Percentiles rank a stretch among this genome's conserved stretches.
phyloP scores from a whole-genome alignment of 2,329 filamentous ascomycete species.

The Fusarium sp. region DNA sequence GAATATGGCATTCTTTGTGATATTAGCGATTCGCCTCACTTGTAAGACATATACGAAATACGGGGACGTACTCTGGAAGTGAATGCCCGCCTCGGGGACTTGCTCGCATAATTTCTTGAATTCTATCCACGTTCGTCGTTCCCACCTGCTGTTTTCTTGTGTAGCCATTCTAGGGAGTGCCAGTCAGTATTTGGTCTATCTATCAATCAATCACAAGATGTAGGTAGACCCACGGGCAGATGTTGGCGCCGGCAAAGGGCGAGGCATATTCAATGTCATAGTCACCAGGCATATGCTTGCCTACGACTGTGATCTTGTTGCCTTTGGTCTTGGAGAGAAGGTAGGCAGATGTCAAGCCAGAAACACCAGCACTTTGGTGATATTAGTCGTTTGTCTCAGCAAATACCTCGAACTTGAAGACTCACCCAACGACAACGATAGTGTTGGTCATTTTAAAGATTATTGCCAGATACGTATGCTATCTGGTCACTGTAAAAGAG shows the following conservation, averaged over 20 bases:
- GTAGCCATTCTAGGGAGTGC: conserved; percentile 59
- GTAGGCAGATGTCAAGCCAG: conserved; percentile 65
- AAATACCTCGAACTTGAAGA: not conserved
- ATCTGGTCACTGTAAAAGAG: not conserved
- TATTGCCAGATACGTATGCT: not conserved
- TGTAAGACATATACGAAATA: not conserved
- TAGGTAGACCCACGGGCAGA: conserved; percentile 72
- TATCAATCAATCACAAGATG: not conserved
- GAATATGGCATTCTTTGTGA: conserved; percentile 60
- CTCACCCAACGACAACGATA: conserved; percentile 55
- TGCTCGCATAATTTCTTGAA: conserved; percentile 71
- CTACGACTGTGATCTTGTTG: conserved; percentile 75
- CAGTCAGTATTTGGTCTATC: conserved; percentile 15
- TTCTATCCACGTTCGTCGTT: conserved; percentile 74
- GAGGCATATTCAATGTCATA: conserved; percentile 92
- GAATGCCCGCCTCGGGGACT: conserved; percentile 82
- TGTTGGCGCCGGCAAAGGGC: conserved; percentile 89
- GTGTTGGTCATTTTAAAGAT: conserved; percentile 49
- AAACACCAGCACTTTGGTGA: conserved; percentile 61
- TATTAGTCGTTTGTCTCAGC: conserved; percentile 12
- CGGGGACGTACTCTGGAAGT: conserved; percentile 73
- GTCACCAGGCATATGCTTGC: conserved; percentile 94
- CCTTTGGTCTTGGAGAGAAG: conserved; percentile 60
- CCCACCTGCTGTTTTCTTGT: conserved; percentile 65
- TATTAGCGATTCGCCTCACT: conserved; percentile 12